These are phyloP conservation scores for Scedosporium dehoogii DNA, from an alignment of 2,329 filamentous ascomycete genomes.

Conservation along the genomic window DNA sequence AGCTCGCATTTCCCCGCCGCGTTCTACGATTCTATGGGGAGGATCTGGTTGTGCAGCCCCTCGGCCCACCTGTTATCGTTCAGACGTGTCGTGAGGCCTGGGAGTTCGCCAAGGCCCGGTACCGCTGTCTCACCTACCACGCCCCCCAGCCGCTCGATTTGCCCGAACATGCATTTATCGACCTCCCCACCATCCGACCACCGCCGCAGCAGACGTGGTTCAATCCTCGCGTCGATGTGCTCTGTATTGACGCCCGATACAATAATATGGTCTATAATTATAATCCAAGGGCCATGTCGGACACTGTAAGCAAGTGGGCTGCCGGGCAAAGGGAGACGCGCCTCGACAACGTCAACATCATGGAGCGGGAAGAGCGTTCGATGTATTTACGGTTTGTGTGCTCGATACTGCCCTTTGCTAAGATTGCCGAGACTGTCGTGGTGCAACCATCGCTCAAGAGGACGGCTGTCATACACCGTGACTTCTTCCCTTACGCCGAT, in stretches of 20 bases:
- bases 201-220: not conserved
- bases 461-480: not conserved
- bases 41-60: not conserved
- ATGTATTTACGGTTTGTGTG: not conserved
- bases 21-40: not conserved
- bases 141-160: not conserved
- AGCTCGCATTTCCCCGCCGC: not conserved
- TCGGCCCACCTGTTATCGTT: not conserved
- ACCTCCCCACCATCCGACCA: not conserved
- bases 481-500: not conserved
- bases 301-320: not conserved
- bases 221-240: not conserved
- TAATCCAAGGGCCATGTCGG: not conserved
- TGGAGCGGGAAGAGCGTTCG: not conserved
- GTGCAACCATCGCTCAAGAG: not conserved
- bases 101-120: not conserved
- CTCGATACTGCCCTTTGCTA: not conserved
- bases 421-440: not conserved
- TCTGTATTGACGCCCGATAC: not conserved
- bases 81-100: not conserved
- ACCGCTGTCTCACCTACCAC: not conserved
- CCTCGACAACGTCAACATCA: not conserved
- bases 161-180: not conserved
- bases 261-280: not conserved
- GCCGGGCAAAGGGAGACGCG: not conserved